Evolutionary conservation across 2,329 filamentous ascomycete genomes (phyloP).

Genomic region (Aspergillus oerlinghausenensis): DNA sequence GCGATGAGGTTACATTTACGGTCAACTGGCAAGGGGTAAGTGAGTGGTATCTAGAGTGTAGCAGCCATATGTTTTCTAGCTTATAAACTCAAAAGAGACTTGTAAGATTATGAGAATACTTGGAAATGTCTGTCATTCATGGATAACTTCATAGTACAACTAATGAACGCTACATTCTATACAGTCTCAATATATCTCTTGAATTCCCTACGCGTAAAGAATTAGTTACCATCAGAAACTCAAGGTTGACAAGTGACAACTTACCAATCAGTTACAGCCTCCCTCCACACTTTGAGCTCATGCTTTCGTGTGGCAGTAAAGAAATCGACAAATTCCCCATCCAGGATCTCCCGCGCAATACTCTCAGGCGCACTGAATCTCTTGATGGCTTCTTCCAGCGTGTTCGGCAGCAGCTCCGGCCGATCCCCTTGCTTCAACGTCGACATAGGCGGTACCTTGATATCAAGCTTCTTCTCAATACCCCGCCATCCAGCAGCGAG

Average conservation of each 20-base stretch:
- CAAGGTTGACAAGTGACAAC: constrained; percentile 45
- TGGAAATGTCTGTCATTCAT: no score
- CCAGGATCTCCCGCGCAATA: constrained; percentile 84
- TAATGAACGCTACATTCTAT: constrained; percentile 20
- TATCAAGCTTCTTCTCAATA: constrained; percentile 81
- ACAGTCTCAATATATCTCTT: constrained; percentile 72
- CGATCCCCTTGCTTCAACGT: constrained; percentile 61
- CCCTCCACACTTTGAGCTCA: constrained; percentile 83
- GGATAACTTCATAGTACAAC: no score
- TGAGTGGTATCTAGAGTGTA: no score
- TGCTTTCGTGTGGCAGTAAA: constrained; percentile 90
- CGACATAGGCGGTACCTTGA: constrained; percentile 75
- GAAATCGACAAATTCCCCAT: constrained; percentile 90
- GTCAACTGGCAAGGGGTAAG: neutral
- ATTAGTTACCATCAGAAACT: constrained; percentile 4
- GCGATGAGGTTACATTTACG: neutral
- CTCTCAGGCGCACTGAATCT: constrained; percentile 71
- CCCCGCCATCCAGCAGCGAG: constrained; percentile 89
- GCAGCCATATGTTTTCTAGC: no score
- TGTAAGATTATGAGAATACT: no score
- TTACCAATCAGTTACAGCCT: constrained; percentile 92
- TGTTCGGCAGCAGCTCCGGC: constrained; percentile 61
- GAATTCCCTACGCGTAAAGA: constrained; percentile 55
- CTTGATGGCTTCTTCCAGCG: constrained; percentile 73
- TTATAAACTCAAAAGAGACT: no score